phyloP scores from a whole-genome alignment of 805 yeast genomes.

The Torulaspora franciscae region DNA sequence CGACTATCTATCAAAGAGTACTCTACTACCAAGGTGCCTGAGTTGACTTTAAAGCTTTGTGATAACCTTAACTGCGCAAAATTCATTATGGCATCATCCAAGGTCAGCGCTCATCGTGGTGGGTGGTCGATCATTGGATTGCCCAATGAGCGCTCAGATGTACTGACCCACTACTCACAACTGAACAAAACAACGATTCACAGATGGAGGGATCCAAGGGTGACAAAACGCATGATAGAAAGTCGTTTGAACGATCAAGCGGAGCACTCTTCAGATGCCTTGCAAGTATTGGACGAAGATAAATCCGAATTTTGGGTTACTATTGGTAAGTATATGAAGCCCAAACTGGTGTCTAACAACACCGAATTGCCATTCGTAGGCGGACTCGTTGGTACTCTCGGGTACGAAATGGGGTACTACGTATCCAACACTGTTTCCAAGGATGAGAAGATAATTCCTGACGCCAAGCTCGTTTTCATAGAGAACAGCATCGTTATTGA shows the following conservation, averaged over 20 bases:
- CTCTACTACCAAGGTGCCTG: conserved; percentile 15
- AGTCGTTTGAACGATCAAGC: neutral
- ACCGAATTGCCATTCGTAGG: conserved; percentile 72
- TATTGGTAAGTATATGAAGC: conserved; percentile 28
- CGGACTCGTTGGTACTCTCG: conserved; percentile 81
- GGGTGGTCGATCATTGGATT: conserved; percentile 83
- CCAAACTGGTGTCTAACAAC: conserved; percentile 11
- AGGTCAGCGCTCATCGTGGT: conserved; percentile 47
- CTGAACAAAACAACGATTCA: conserved; percentile 28
- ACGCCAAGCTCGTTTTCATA: conserved; percentile 66
- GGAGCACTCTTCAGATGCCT: neutral
- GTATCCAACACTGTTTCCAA: conserved; percentile 37
- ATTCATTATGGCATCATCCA: conserved; percentile 66
- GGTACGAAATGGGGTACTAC: conserved; percentile 80
- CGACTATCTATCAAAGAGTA: conserved; percentile 11
- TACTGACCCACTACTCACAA: conserved; percentile 60
- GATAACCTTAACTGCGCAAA: conserved; percentile 38
- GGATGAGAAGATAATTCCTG: conserved; percentile 46
- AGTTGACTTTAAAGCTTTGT: conserved; percentile 46
- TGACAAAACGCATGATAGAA: conserved; percentile 10
- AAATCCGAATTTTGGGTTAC: conserved; percentile 30
- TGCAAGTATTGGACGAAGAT: conserved; percentile 19
- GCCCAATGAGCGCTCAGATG: conserved; percentile 43
- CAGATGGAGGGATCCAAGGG: conserved; percentile 27
- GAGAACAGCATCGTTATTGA: conserved; percentile 60